A percentile compares a stretch with the other conserved stretches of the same genome.
Evolutionary conservation across 805 yeast genomes (phyloP).

Genomic region (Scheffersomyces ergatensis): DNA sequence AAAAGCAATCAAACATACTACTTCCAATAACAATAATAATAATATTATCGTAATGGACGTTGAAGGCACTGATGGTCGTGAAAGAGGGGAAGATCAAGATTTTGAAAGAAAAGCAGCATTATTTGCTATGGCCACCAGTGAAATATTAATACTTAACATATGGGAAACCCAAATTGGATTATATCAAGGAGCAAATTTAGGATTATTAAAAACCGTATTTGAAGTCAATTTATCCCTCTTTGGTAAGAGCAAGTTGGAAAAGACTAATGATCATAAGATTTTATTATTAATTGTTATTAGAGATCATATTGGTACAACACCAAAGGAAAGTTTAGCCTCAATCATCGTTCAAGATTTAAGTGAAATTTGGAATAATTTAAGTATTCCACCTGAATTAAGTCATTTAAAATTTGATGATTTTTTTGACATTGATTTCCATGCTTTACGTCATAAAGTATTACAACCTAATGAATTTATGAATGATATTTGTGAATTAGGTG

Average conservation of each 20-base stretch:
- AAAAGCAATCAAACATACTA: background rate
- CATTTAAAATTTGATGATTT: constrained; percentile 64
- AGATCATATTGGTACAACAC: constrained; percentile 87
- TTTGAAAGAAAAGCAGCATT: constrained; percentile 95
- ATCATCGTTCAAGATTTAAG: constrained; percentile 71
- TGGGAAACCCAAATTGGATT: constrained; percentile 98
- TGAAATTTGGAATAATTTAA: constrained; percentile 74
- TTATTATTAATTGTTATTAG: constrained; percentile 83
- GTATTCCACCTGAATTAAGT: constrained; percentile 66
- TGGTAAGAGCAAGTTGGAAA: constrained; percentile 48
- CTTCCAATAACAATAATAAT: constrained; percentile 5
- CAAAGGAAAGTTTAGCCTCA: constrained; percentile 64
- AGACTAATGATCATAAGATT: constrained; percentile 51
- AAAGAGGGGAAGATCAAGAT: constrained; percentile 97
- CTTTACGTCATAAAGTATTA: constrained; percentile 81
- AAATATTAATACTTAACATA: constrained; percentile 83
- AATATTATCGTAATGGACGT: constrained; percentile 86
- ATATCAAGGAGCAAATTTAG: constrained; percentile 98
- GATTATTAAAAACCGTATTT: constrained; percentile 88
- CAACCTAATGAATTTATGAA: constrained; percentile 67
- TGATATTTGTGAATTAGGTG: constrained; percentile 64
- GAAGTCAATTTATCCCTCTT: constrained; percentile 90
- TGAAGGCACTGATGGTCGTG: constrained; percentile 99
- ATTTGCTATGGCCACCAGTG: constrained; percentile 90
- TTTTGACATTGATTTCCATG: constrained; percentile 79